Evolutionary conservation across 2,329 filamentous ascomycete genomes (phyloP).

Genomic region (Ascochyta fabae): DNA sequence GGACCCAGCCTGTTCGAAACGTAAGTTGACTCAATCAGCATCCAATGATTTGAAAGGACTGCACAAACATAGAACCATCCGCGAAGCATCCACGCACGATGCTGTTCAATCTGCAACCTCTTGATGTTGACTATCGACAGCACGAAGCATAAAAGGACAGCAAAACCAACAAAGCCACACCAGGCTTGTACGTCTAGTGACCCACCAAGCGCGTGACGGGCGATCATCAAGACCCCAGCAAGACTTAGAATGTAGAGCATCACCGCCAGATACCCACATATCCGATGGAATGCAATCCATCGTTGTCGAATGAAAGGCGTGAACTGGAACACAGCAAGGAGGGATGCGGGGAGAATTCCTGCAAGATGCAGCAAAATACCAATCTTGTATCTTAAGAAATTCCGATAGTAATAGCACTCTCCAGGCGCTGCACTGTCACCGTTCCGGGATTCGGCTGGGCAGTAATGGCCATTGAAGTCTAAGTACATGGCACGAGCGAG

Average conservation of each 20-base stretch:
- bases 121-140: slow-evolving; percentile 65
- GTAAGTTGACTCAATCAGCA: too few species aligned
- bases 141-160: slow-evolving; percentile 53
- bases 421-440: slow-evolving; percentile 44
- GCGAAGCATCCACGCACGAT: slow-evolving; percentile 40
- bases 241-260: slow-evolving; percentile 57
- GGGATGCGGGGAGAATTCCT: slow-evolving; percentile 47
- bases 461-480: slow-evolving; percentile 49
- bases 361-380: slow-evolving; percentile 55
- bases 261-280: slow-evolving; percentile 64
- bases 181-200: slow-evolving; percentile 57
- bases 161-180: slow-evolving; percentile 53
- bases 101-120: slow-evolving; percentile 59
- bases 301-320: slow-evolving; percentile 55
- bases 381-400: slow-evolving; percentile 37
- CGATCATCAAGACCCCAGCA: slow-evolving; percentile 61
- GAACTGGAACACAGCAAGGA: slow-evolving; percentile 53
- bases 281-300: slow-evolving; percentile 61
- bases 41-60: background rate
- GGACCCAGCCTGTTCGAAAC: too few species aligned
- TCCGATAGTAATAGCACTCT: slow-evolving; percentile 54
- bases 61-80: slow-evolving; percentile 36
- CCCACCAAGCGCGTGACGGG: slow-evolving; percentile 61
- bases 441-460: slow-evolving; percentile 10
- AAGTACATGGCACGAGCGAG: slow-evolving; percentile 59